These are phyloP conservation scores for Rhododendron kiyosumense DNA, from an alignment of 148 eudicot species.

Conservation along the genomic window DNA sequence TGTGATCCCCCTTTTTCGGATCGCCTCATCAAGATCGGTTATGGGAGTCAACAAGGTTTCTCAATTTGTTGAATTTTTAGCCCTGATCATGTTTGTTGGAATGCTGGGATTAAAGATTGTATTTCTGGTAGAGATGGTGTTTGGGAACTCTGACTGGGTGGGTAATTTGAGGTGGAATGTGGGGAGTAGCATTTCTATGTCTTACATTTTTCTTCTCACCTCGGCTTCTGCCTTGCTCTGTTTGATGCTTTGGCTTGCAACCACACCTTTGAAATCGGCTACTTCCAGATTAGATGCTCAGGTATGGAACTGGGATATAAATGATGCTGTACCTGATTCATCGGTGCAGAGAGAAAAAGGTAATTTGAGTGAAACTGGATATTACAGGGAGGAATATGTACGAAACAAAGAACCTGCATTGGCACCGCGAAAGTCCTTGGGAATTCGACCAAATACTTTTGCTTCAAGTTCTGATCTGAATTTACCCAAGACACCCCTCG, in stretches of 20 bases:
- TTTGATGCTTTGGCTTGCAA: slow-evolving; percentile 70
- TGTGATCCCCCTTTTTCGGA: slow-evolving; percentile 79
- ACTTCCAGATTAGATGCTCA: slow-evolving; percentile 42
- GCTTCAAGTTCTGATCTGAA: slow-evolving; percentile 30
- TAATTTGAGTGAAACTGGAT: slow-evolving; percentile 23
- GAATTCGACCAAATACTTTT: slow-evolving; percentile 21
- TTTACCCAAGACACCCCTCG: slow-evolving; percentile 56
- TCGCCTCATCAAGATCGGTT: slow-evolving; percentile 67
- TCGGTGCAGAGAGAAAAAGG: slow-evolving; percentile 29
- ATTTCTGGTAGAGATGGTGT: slow-evolving; percentile 78
- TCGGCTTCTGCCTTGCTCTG: slow-evolving; percentile 44
- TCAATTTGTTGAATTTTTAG: slow-evolving; percentile 59
- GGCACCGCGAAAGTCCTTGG: slow-evolving; percentile 23
- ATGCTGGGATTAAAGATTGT: slow-evolving; percentile 65
- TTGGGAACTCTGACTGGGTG: slow-evolving; percentile 86
- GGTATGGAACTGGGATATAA: slow-evolving; percentile 44
- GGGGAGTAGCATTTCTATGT: slow-evolving; percentile 39
- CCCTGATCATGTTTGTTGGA: slow-evolving; percentile 56
- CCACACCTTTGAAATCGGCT: slow-evolving; percentile 75
- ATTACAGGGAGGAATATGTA: slow-evolving; percentile 25
- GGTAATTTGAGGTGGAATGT: slow-evolving; percentile 66
- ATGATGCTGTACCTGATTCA: slow-evolving; percentile 27
- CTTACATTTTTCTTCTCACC: slow-evolving; percentile 54
- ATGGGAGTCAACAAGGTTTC: slow-evolving; percentile 80
- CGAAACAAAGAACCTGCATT: slow-evolving; percentile 33